Conservation (phyloP, 148 eudicot species). For the Cornus suecica region DNA sequence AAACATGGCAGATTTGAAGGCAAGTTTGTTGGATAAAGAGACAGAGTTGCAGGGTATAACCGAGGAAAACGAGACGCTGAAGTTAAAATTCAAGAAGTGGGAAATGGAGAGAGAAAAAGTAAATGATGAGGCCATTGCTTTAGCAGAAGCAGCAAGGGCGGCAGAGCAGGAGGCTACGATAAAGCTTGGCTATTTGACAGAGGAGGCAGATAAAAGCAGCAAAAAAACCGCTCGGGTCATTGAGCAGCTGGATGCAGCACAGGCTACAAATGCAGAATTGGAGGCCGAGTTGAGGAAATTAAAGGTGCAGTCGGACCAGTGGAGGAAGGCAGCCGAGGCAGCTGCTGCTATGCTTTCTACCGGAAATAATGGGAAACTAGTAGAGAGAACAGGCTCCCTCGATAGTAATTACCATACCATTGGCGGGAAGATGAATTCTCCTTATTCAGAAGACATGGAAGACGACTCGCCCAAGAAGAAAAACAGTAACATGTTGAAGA, state of each 20-base stretch:
- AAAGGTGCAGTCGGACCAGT: slow-evolving; percentile 81
- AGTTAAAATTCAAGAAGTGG: slow-evolving; percentile 34
- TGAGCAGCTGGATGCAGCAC: slow-evolving; percentile 65
- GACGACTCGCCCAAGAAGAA: slow-evolving; percentile 76
- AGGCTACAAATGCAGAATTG: slow-evolving; percentile 44
- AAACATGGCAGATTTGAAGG: slow-evolving; percentile 39
- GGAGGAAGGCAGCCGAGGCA: slow-evolving; percentile 91
- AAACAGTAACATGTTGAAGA: slow-evolving; percentile 74
- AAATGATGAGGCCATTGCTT: slow-evolving; percentile 32
- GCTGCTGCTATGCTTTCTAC: slow-evolving; percentile 78
- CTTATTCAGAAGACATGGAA: slow-evolving; percentile 61
- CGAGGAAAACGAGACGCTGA: slow-evolving; percentile 66
- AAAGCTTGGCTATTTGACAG: slow-evolving; percentile 47
- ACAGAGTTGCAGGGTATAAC: slow-evolving; percentile 29
- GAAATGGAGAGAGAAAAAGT: slow-evolving; percentile 28
- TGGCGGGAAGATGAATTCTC: slow-evolving; percentile 54
- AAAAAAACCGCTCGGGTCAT: slow-evolving; percentile 33
- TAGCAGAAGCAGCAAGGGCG: slow-evolving; percentile 48
- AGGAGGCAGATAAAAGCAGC: slow-evolving; percentile 57
- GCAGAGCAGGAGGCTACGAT: slow-evolving; percentile 52
- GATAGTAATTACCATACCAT: slow-evolving; percentile 47
- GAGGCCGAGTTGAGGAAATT: slow-evolving; percentile 72
- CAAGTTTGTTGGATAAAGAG: slow-evolving; percentile 50
- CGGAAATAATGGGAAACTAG: slow-evolving; percentile 42
- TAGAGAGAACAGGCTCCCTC: slow-evolving; percentile 48